Conservation (phyloP, 345 rosid species). For the Toxicodendron radicans region DNA sequence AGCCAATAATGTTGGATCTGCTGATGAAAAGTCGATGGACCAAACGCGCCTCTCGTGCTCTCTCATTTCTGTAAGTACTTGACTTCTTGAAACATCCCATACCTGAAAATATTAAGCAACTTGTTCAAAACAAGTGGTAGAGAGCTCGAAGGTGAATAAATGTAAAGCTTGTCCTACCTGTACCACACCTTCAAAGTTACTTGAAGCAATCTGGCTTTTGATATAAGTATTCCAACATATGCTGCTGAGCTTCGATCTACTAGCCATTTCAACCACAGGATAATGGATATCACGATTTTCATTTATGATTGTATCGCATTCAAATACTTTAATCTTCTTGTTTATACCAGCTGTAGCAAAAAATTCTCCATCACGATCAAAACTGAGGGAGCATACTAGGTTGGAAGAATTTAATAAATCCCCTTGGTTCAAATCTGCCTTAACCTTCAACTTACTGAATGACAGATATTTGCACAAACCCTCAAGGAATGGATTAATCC, state of each 20-base stretch:
- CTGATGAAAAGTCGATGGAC: constrained; percentile 88
- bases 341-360: constrained; percentile 97
- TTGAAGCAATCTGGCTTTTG: constrained; percentile 92
- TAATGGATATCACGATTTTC: constrained; percentile 79
- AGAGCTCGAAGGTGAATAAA: constrained; percentile 7
- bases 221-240: constrained; percentile 92
- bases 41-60: constrained; percentile 95
- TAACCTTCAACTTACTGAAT: constrained; percentile 77
- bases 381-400: constrained; percentile 82
- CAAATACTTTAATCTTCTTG: constrained; percentile 93
- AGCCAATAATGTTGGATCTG: constrained; percentile 90
- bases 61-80: constrained; percentile 71
- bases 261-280: constrained; percentile 87
- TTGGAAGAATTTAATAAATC: constrained; percentile 85
- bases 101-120: constrained; percentile 42
- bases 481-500: constrained; percentile 96
- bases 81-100: constrained; percentile 96
- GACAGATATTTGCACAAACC: constrained; percentile 90
- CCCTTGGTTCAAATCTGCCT: constrained; percentile 90
- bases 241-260: constrained; percentile 83
- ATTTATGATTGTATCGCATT: constrained; percentile 64
- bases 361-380: constrained; percentile 89
- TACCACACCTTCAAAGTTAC: constrained; percentile 95
- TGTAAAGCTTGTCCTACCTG: constrained; percentile 53
- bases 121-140: constrained; percentile 4